These are phyloP conservation scores for Acidomyces sp. DNA, from an alignment of 495 filamentous ascomycete species.

Conservation along the genomic window DNA sequence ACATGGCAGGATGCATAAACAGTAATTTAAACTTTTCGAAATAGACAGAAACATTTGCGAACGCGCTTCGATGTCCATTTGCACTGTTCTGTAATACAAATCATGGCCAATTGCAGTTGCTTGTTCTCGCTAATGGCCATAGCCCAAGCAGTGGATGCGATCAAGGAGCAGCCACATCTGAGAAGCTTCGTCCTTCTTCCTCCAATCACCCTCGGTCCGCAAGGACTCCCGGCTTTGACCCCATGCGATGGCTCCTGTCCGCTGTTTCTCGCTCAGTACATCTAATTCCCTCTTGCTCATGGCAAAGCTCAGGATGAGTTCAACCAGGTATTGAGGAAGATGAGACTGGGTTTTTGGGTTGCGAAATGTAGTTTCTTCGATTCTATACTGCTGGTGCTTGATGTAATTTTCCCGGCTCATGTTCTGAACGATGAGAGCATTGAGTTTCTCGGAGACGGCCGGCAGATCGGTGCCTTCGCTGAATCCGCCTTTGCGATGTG, in stretches of 20 bases:
- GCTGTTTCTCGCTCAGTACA: conserved; percentile 16
- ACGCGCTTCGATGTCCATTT: too few relatives aligned
- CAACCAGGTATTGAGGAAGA: conserved; percentile 6
- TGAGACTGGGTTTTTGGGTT: conserved; percentile 3
- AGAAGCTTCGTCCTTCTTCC: conserved; percentile 22
- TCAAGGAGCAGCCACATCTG: conserved; percentile 31
- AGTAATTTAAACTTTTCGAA: too few relatives aligned
- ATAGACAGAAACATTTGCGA: too few relatives aligned
- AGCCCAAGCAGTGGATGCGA: conserved; percentile 26
- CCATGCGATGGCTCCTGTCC: conserved; percentile 20
- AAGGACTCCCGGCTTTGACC: conserved; percentile 24
- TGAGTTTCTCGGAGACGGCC: conserved; percentile 10
- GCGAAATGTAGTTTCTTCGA: conserved; percentile 1
- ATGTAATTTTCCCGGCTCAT: background rate
- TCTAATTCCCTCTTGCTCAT: conserved; percentile 4
- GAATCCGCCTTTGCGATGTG: conserved; percentile 18
- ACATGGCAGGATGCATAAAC: too few relatives aligned
- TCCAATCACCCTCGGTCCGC: conserved; percentile 22
- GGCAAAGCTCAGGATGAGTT: conserved; percentile 3
- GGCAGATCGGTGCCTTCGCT: conserved; percentile 13
- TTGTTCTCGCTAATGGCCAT: conserved; percentile 25
- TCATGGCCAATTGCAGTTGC: too few relatives aligned
- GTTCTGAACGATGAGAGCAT: conserved; percentile 1
- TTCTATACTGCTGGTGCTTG: conserved; percentile 9
- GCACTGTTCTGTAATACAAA: too few relatives aligned